Base-by-base conservation (phyloP, 352 stramenopile species). In the Phytophthora uliginosa region DNA sequence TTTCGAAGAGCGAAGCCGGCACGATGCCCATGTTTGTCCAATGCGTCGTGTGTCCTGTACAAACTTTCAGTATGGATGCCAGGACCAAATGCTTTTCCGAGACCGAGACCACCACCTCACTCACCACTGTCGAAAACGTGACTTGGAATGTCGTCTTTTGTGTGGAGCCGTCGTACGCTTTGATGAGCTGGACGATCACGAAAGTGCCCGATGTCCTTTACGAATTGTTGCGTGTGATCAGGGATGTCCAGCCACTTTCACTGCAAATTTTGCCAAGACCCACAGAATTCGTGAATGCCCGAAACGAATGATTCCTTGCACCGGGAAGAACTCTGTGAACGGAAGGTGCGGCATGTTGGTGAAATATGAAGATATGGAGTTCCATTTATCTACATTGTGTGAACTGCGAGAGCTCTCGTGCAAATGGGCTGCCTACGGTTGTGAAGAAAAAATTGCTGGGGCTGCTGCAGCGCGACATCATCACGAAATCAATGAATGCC, bases 401-500 rank as follows among this genome's bases (percentile, higher is more conserved):
- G 74, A 77, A 18, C 69, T 78, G 48, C 73, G 88, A 24, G 74
- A 72, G 10, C 50, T 84, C 13, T 61, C 78, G 2, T 95, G 86
- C 38, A 88, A 89, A 51, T 94, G 85, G 84, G 33, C 64, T 6
- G 28, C 3, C 36, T 63, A 88, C 40, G 88, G 88, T 13, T 95
- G 88, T 31, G 52, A 72, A 7, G 70, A 77, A 20, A 58, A 48
- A 13, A 76, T 92, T 38, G 76, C 81, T 18, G 86, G 86, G 2
- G 59, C 77, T 5, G 51, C 69, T 2, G 77, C 81, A 50, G 82
- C 74, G 26, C 79, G 85, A 9, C 59, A 73, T 7, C 69, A 88
- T 33, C 88, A 95, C 38, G 86, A 95, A 67, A 74, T 81, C 6
- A 66, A 73, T 6, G 86, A 89, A 63, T 94, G 88, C 61, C 57